A percentile compares a stretch with the other conserved stretches of the same genome.
phyloP scores from a whole-genome alignment of 306 rosid genomes.

The Vachellia collinsii region DNA sequence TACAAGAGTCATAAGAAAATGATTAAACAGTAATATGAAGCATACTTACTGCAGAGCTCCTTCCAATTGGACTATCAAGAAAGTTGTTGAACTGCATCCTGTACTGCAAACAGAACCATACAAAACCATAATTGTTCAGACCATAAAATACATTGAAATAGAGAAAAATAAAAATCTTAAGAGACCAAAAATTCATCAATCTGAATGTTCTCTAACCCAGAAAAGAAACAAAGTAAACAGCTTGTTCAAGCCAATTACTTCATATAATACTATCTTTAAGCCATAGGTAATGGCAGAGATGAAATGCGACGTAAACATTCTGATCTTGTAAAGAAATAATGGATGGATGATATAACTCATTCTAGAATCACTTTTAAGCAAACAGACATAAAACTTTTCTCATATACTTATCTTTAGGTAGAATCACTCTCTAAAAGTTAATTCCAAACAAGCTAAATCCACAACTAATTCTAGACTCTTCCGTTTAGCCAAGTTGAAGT shows the following conservation, averaged over 20 bases:
- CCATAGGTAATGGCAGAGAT: neutral
- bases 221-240: neutral
- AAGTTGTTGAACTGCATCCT: slow-evolving; percentile 66
- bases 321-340: no score
- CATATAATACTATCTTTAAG: neutral
- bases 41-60: slow-evolving; percentile 62
- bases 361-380: no score
- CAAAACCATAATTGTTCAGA: slow-evolving; percentile 19
- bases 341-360: no score
- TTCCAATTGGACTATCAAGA: slow-evolving; percentile 76
- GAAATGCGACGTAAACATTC: no score
- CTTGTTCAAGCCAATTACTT: neutral
- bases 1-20: neutral
- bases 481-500: no score
- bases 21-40: neutral
- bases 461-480: no score
- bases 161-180: neutral
- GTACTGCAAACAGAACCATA: slow-evolving; percentile 62
- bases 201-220: neutral
- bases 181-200: neutral
- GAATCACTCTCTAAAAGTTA: no score
- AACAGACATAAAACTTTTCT: no score
- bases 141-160: neutral
- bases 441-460: no score
- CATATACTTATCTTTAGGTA: no score